These are phyloP conservation scores for Decorospora gaudefroyi DNA, from an alignment of 2,329 filamentous ascomycete genomes.

Conservation along the genomic window DNA sequence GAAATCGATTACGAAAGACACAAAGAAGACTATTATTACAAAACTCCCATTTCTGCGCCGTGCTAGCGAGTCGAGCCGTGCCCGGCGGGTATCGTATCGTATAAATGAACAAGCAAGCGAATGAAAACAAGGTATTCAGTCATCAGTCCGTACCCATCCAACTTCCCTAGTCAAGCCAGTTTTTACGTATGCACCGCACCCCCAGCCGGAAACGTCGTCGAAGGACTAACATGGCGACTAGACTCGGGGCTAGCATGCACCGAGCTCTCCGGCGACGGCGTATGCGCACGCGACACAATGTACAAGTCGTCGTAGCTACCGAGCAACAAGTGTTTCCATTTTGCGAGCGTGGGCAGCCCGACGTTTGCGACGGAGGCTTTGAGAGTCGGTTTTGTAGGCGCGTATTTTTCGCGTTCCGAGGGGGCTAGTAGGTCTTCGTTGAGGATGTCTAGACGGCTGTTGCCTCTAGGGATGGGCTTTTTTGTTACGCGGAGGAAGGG, in stretches of 20 bases:
- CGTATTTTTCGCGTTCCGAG: slow-evolving; percentile 45
- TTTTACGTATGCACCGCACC: no score
- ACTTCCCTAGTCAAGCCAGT: no score
- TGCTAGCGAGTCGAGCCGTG: no score
- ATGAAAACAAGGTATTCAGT: no score
- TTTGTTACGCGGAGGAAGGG: slow-evolving; percentile 52
- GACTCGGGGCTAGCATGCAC: slow-evolving; percentile 47
- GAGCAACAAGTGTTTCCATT: slow-evolving; percentile 53
- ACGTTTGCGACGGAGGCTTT: slow-evolving; percentile 55
- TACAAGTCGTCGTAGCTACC: slow-evolving; percentile 55
- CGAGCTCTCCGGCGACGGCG: slow-evolving; percentile 41
- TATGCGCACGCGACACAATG: slow-evolving; percentile 53
- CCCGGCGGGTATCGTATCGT: no score
- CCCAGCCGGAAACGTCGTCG: slow-evolving; percentile 44
- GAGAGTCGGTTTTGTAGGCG: slow-evolving; percentile 53
- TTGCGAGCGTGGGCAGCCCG: slow-evolving; percentile 51
- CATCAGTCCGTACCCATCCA: no score
- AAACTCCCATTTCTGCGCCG: no score
- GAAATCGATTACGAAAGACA: no score
- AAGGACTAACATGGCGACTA: slow-evolving; percentile 46
- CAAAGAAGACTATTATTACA: no score
- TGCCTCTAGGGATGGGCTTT: slow-evolving; percentile 53
- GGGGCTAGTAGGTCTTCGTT: slow-evolving; percentile 51
- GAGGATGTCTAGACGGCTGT: slow-evolving; percentile 53
- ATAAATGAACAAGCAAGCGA: no score